Evolutionary conservation across 2,329 filamentous ascomycete genomes (phyloP).

Genomic region (Byssothecium circinans): DNA sequence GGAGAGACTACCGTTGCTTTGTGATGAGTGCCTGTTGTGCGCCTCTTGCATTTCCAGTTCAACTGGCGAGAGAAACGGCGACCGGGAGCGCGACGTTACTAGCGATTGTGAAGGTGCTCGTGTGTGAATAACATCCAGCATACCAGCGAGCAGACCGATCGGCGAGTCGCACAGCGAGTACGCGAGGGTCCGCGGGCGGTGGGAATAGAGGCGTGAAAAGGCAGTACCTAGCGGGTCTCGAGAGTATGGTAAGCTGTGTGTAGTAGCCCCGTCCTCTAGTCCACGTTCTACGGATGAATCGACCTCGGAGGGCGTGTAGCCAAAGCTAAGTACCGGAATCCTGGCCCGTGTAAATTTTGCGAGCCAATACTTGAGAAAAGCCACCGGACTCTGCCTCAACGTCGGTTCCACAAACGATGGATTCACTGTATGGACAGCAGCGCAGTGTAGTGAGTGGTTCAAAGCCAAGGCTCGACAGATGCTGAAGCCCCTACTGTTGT

Average conservation of each 20-base stretch:
- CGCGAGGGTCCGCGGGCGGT: constrained; percentile 40
- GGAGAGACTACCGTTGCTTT: constrained; percentile 9
- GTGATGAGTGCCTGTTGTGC: constrained; percentile 4
- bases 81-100: constrained; percentile 23
- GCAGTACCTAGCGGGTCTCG: constrained; percentile 1
- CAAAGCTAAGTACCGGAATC: constrained; percentile 55
- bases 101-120: constrained; percentile 15
- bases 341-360: constrained; percentile 47
- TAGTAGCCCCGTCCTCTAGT: neutral
- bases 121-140: constrained; percentile 38
- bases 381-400: constrained; percentile 47
- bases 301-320: constrained; percentile 59
- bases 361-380: constrained; percentile 60
- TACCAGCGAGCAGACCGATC: constrained; percentile 35
- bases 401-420: constrained; percentile 58
- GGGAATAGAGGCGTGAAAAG: constrained; percentile 31
- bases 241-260: neutral
- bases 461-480: constrained; percentile 52
- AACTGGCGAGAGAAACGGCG: constrained; percentile 35
- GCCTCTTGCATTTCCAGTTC: constrained; percentile 32
- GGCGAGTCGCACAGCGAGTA: constrained; percentile 45
- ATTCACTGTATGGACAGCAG: constrained; percentile 63
- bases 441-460: constrained; percentile 53
- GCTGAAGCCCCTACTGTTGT: constrained; percentile 44
- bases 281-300: neutral